Percentiles rank a stretch among this genome's conserved stretches.
phyloP scores from a whole-genome alignment of 106 monocot species.

The Posidonia australis region DNA sequence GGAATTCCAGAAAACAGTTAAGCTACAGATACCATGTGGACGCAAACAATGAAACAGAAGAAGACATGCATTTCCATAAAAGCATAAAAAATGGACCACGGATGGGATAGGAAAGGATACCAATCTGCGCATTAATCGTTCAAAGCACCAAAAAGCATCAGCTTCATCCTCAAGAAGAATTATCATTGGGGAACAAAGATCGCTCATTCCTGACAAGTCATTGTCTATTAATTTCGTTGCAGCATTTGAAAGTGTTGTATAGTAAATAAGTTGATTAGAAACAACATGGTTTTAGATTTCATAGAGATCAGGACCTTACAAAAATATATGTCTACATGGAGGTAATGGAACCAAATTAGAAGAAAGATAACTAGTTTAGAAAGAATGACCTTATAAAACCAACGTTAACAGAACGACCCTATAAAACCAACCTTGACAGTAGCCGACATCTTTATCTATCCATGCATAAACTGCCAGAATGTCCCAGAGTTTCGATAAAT shows the following conservation, averaged over 20 bases:
- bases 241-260: no score
- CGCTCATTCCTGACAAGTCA: constrained; percentile 73
- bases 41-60: no score
- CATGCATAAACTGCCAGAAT: constrained; percentile 28
- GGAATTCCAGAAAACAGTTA: no score
- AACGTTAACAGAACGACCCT: neutral
- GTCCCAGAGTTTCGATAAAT: constrained; percentile 25
- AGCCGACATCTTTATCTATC: constrained; percentile 30
- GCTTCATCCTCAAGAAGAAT: constrained; percentile 92
- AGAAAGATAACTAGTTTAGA: neutral
- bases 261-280: neutral
- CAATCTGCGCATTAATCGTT: constrained; percentile 90
- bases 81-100: no score
- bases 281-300: neutral
- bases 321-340: neutral
- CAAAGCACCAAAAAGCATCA: constrained; percentile 93
- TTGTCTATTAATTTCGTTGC: neutral
- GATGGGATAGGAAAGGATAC: constrained; percentile 18
- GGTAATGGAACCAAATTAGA: neutral
- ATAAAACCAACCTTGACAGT: constrained; percentile 16
- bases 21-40: no score
- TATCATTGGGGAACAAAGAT: constrained; percentile 94
- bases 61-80: no score
- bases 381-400: neutral
- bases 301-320: neutral